phyloP scores from a whole-genome alignment of 495 filamentous ascomycete species.

The Rostrohypoxylon terebratum region DNA sequence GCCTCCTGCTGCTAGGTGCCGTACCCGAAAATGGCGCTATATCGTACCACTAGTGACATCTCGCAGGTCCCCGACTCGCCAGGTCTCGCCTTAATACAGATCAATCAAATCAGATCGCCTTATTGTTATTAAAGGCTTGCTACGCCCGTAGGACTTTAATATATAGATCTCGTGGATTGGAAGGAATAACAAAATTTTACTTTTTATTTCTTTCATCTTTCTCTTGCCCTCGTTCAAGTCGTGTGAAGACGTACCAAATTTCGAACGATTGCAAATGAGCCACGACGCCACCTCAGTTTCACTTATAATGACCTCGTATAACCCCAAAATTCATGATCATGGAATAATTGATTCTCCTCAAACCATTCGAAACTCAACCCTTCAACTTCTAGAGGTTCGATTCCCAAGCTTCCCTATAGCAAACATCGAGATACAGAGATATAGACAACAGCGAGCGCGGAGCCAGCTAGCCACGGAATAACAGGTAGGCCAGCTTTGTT shows the following conservation, averaged over 20 bases:
- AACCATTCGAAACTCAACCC: background rate
- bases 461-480: constrained; percentile 18
- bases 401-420: background rate
- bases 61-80: constrained; percentile 18
- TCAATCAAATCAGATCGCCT: background rate
- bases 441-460: constrained; percentile 35
- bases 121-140: background rate
- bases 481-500: constrained; percentile 10
- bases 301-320: no score
- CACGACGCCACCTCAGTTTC: background rate
- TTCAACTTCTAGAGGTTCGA: background rate
- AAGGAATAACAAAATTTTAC: background rate
- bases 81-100: background rate
- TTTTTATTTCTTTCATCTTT: constrained; percentile 1
- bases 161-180: no score
- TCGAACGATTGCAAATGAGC: background rate
- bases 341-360: background rate
- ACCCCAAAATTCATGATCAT: background rate
- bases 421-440: constrained; percentile 22
- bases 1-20: constrained; percentile 6
- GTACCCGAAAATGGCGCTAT: constrained; percentile 23
- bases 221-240: background rate
- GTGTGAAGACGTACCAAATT: background rate
- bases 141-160: background rate
- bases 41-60: constrained; percentile 25